Base-by-base conservation (phyloP, 2,329 filamentous ascomycete genomes). In the Fusarium lateritium region DNA sequence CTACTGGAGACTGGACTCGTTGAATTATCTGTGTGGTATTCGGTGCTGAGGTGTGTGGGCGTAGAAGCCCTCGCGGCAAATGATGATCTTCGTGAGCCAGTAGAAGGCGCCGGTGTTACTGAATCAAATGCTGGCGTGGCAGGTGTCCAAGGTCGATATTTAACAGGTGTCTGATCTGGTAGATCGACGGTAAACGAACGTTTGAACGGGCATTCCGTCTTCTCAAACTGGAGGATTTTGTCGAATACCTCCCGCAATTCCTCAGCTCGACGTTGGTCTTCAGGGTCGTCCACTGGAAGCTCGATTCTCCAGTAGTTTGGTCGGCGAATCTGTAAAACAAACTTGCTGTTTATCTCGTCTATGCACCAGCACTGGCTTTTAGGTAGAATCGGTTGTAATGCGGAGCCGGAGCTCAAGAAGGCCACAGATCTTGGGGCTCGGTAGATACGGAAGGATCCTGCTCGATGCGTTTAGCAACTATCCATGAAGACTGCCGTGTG, bases 311-410 rank as follows among this genome's bases (percentile, higher is more conserved):
- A 97, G 78, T 96, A 98, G 43, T 92, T 91, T 31, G 94, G 91
- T 44, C 91, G 88, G 22, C 94, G 86, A 69, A 97, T 93, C 69
- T 94, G 92, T 62, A 98, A 82, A n/a, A 97, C 92, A 72, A 97
- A 97, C 72, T 91, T 87, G 78, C 84, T 94, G 40, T 91, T 91
- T 57, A 90, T 87, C 59, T 93, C 92, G 77, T 97, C 93, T 33
- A 98, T 92, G 77, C 92, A 97, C 94, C 94, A 98, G 76, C 92
- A 97, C 79, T 97, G 94, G 61, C 94, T 97, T 78, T 93, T 93
- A 24, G 93, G 93, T 53, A 98, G 82, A 66, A 98, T 96, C 13
- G 94, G 92, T 74, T 96, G 93, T 19, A 97, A 85, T 17, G 94
- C 91, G 56, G 89, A 89, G 62, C 93, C 93, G 68, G 94, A 97